A percentile compares a stretch with the other conserved stretches of the same genome.
Conservation (phyloP, 805 yeast genomes). For the Ogataea nitratoaversa region DNA sequence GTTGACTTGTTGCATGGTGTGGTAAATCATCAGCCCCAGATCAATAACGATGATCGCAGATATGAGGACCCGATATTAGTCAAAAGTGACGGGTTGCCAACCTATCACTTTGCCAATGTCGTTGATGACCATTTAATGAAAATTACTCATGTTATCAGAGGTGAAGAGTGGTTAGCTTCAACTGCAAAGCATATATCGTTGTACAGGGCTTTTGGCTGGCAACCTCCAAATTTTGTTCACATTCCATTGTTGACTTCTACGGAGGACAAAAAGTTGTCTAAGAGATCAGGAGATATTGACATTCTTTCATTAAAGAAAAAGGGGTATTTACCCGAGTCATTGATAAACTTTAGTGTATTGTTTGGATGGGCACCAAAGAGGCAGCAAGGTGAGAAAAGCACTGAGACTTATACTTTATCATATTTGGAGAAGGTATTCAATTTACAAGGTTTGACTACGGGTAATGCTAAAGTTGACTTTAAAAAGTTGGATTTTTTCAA, state of each 20-base stretch:
- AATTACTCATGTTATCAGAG: slow-evolving; percentile 91
- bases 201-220: slow-evolving; percentile 84
- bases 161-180: slow-evolving; percentile 97
- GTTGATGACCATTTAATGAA: slow-evolving; percentile 92
- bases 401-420: slow-evolving; percentile 48
- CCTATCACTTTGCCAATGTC: slow-evolving; percentile 95
- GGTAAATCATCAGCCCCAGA: slow-evolving; percentile 74
- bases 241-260: slow-evolving; percentile 80
- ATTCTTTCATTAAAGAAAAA: slow-evolving; percentile 51
- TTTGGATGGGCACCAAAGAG: slow-evolving; percentile 94
- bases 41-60: slow-evolving; percentile 62
- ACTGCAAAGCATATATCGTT: slow-evolving; percentile 92
- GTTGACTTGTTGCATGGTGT: slow-evolving; percentile 75
- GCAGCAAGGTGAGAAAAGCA: slow-evolving; percentile 40
- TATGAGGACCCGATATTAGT: slow-evolving; percentile 86
- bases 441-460: slow-evolving; percentile 75
- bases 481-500: slow-evolving; percentile 74
- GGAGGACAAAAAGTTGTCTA: slow-evolving; percentile 74
- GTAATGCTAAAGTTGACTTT: slow-evolving; percentile 88
- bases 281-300: slow-evolving; percentile 79
- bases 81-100: slow-evolving; percentile 93
- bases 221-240: slow-evolving; percentile 77
- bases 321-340: slow-evolving; percentile 82
- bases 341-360: slow-evolving; percentile 80
- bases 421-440: slow-evolving; percentile 56